Evolutionary conservation across 2,329 filamentous ascomycete genomes (phyloP).

Genomic region (Grosmannia serpens): DNA sequence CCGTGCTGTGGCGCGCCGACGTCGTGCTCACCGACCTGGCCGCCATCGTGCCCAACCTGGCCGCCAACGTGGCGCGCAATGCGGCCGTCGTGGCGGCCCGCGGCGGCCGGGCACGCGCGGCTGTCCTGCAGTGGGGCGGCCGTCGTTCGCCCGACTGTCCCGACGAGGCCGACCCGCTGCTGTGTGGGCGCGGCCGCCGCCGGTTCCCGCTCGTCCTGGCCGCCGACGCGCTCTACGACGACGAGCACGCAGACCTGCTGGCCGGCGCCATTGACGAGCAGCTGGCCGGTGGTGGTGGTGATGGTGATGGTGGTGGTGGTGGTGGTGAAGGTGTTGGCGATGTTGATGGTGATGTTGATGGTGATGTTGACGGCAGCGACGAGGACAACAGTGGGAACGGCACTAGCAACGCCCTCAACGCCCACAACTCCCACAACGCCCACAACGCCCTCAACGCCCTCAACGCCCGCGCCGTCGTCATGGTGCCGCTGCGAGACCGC

Average conservation of each 20-base stretch:
- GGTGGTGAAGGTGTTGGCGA: too few species aligned
- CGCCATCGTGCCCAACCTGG: conserved; percentile 70
- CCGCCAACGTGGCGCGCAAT: conserved; percentile 62
- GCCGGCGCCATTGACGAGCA: conserved; percentile 58
- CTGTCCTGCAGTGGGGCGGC: conserved; percentile 59
- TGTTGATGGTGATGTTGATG: too few species aligned
- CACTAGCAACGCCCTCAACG: too few species aligned
- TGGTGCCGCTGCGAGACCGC: conserved; percentile 67
- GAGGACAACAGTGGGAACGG: too few species aligned
- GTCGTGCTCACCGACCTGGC: conserved; percentile 76
- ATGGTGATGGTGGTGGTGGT: too few species aligned
- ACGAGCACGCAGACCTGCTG: conserved; percentile 67
- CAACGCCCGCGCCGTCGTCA: conserved; percentile 47
- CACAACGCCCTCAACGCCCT: background rate
- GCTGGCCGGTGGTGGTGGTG: conserved; percentile 51
- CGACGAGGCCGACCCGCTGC: conserved; percentile 29
- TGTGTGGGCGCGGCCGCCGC: conserved; percentile 22
- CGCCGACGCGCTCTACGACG: conserved; percentile 79
- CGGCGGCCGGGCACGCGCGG: conserved; percentile 48
- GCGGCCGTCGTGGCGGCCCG: conserved; percentile 36
- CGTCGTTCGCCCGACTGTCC: conserved; percentile 15
- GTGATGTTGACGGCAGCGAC: too few species aligned
- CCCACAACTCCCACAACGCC: too few species aligned
- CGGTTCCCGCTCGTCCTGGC: conserved; percentile 56
- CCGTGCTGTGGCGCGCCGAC: conserved; percentile 52